Evolutionary conservation across 192 early-diverging fungal genomes (phyloP).

Genomic region (Gonapodya prolifera): DNA sequence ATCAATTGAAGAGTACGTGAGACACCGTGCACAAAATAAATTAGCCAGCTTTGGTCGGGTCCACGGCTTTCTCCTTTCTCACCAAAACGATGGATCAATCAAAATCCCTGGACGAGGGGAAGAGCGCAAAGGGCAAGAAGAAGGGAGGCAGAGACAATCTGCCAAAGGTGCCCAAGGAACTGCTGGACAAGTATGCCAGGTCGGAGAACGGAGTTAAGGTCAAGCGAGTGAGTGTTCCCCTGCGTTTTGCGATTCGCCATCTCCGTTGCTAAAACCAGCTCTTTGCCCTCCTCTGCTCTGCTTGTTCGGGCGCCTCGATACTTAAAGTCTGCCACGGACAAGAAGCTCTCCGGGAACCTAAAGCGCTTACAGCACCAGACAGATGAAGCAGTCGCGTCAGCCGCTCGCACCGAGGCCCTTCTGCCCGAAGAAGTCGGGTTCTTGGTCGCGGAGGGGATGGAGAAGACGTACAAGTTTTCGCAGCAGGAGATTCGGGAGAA

Average conservation of each 20-base stretch:
- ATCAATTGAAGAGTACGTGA: not conserved
- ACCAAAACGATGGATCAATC: no score
- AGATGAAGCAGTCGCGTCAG: slow-evolving; percentile 53
- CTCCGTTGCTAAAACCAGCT: not conserved
- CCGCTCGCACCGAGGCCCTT: slow-evolving; percentile 67
- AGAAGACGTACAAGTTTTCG: slow-evolving; percentile 75
- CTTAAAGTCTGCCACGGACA: slow-evolving; percentile 27
- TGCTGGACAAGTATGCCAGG: not conserved
- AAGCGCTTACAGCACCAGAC: slow-evolving; percentile 43
- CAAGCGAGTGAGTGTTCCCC: not conserved
- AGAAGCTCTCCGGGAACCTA: slow-evolving; percentile 54
- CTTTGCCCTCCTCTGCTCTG: not conserved
- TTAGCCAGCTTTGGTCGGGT: no score
- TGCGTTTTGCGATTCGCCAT: not conserved
- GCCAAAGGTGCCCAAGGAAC: not conserved
- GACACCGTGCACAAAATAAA: no score
- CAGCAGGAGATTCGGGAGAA: slow-evolving; percentile 52
- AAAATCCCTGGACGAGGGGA: not conserved
- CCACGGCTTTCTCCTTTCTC: no score
- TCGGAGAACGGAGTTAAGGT: not conserved
- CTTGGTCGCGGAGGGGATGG: slow-evolving; percentile 78
- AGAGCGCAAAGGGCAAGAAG: not conserved
- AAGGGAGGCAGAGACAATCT: not conserved
- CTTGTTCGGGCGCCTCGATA: not conserved
- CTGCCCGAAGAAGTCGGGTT: slow-evolving; percentile 63